phyloP scores from a whole-genome alignment of 768 basidiomycete species.

The Lepiota brunneoincarnata region DNA sequence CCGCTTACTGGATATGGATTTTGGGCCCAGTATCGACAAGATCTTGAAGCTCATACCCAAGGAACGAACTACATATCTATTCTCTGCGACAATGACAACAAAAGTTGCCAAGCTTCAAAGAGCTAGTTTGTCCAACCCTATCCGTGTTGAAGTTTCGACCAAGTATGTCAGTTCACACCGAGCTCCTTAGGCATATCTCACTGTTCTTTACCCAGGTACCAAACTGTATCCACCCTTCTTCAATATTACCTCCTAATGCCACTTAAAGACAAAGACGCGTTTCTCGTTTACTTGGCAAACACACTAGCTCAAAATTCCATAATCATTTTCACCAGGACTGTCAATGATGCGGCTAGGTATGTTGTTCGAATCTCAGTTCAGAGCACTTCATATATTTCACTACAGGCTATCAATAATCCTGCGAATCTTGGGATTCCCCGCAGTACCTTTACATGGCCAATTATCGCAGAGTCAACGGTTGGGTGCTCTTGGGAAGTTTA shows the following conservation, averaged over 20 bases:
- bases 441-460: constrained; percentile 94
- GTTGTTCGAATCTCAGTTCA: background rate
- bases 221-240: constrained; percentile 91
- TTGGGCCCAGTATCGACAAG: constrained; percentile 93
- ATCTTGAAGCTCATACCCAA: constrained; percentile 94
- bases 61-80: constrained; percentile 93
- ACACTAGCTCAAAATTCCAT: constrained; percentile 88
- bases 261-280: constrained; percentile 85
- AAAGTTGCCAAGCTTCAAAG: constrained; percentile 96
- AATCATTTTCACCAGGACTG: constrained; percentile 95
- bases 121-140: constrained; percentile 91
- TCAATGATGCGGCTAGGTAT: constrained; percentile 86
- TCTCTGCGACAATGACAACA: constrained; percentile 98
- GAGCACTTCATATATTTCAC: background rate
- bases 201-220: constrained; percentile 60
- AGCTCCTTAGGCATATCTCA: constrained; percentile 2
- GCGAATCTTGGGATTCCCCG: constrained; percentile 88
- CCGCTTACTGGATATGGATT: constrained; percentile 93
- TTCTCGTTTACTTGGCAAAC: constrained; percentile 87
- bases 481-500: constrained; percentile 93
- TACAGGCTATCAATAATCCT: constrained; percentile 82
- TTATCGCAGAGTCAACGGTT: constrained; percentile 91
- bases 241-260: constrained; percentile 97
- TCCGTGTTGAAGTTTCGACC: constrained; percentile 87
- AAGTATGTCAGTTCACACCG: constrained; percentile 55